phyloP scores from a whole-genome alignment of 306 rosid genomes.

The Trifolium subterraneum region DNA sequence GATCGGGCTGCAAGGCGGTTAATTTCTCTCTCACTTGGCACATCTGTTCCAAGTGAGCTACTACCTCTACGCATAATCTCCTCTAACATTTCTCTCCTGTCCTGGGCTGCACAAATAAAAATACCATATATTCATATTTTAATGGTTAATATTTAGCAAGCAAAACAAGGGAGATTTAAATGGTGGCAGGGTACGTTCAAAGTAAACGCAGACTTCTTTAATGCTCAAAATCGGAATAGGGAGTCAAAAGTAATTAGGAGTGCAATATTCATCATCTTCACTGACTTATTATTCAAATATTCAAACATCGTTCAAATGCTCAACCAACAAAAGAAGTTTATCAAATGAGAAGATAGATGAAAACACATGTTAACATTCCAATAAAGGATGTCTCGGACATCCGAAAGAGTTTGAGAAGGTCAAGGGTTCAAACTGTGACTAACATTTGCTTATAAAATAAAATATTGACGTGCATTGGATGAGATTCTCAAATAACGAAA shows the following conservation, averaged over 20 bases:
- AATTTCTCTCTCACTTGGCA: slow-evolving; percentile 99
- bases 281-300: slow-evolving; percentile 4
- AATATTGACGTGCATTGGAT: neutral
- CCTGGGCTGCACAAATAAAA: slow-evolving; percentile 82
- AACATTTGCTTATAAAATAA: neutral
- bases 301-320: slow-evolving; percentile 28
- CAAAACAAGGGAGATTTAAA: neutral
- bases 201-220: neutral
- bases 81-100: slow-evolving; percentile 96
- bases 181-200: slow-evolving; percentile 5
- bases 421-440: neutral
- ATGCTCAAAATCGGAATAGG: slow-evolving; percentile 13
- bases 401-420: neutral
- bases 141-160: neutral
- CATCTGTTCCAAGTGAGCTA: slow-evolving; percentile 93
- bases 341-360: slow-evolving; percentile 7
- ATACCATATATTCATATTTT: slow-evolving; percentile 16
- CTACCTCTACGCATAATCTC: slow-evolving; percentile 99
- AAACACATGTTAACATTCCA: neutral
- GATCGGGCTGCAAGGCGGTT: slow-evolving; percentile 98
- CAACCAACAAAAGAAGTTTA: neutral
- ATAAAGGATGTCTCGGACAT: neutral
- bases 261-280: slow-evolving; percentile 7
- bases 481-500: neutral
- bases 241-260: slow-evolving; percentile 4